Evolutionary conservation across 495 filamentous ascomycete genomes (phyloP), one percentile per base, ranked within the genome.

Genomic region (Tuber calosporum): DNA sequence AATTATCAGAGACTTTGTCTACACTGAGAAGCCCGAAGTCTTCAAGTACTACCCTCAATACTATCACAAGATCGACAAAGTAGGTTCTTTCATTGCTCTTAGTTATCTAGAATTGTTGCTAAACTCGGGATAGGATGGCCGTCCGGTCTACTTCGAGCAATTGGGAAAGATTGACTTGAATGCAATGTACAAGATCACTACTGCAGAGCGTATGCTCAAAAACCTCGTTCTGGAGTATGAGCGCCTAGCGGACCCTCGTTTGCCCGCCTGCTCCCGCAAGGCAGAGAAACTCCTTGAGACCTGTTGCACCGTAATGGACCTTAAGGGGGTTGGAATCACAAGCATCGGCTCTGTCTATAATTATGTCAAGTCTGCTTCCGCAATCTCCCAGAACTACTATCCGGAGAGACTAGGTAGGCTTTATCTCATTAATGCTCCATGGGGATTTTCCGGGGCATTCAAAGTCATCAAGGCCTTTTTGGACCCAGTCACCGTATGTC

Each of bases 61-160:
- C 86, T 99, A 99, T 83, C 95, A 99, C 87, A 97, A 96, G 86
- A 99, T 93, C 8, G 95, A 99, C 84, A 97, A 96, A 87, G 94
- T 95, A 84, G 40, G 83, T 77, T 70, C 39, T 40, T 67, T 34
- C 48, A 38, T 15, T 42, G 0, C 38, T 26, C n/a, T 38, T 26
- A 19, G 66, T 37, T 39, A 68, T 34, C 40, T 22, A 42, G 1
- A 41, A 36, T 72, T 69, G 17, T 30, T 22, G n/a, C 68, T 39
- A 30, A 73, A 45, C 5, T 22, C 5, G 34, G 45, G 68, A 67
- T 81, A 97, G 94, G 95, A 98, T 85, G 95, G 95, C 71, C 90
- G 95, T 73, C 95, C 95, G 69, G 89, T 97, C 74, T 99, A 99
- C 84, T 96, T 98, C 82, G 95, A 99, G 84, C 91, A 95, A 83